Percentiles rank a stretch among this genome's conserved stretches.
Evolutionary conservation across 257 asterid species (phyloP).

Genomic region (Echites panduratus): DNA sequence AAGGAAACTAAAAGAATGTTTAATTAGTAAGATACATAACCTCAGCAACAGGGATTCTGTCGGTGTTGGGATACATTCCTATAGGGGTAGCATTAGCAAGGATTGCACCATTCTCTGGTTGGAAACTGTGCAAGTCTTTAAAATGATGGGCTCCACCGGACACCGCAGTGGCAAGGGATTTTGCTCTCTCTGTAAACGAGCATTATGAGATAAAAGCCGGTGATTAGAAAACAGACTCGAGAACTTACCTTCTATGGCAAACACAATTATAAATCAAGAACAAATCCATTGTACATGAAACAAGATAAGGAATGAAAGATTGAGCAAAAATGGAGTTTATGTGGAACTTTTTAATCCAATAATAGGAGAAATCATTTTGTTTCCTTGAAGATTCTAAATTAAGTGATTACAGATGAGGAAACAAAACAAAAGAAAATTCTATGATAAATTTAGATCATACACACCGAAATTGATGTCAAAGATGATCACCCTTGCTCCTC

Average conservation of each 20-base stretch:
- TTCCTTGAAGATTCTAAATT: not conserved
- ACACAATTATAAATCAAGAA: not conserved
- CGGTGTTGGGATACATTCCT: constrained; percentile 61
- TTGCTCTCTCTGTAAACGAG: constrained; percentile 42
- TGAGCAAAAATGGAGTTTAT: not conserved
- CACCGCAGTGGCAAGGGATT: constrained; percentile 50
- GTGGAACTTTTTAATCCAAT: not conserved
- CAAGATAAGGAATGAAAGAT: not conserved
- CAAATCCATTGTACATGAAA: not conserved
- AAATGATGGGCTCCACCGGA: constrained; percentile 46
- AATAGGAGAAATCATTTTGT: not conserved
- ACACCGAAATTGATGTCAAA: constrained; percentile 56
- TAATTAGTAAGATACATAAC: constrained; percentile 13
- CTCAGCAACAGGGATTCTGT: constrained; percentile 49
- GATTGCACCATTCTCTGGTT: constrained; percentile 54
- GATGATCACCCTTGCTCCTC: constrained; percentile 49
- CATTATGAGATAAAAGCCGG: not conserved
- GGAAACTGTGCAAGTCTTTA: constrained; percentile 33
- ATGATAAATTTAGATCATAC: not conserved
- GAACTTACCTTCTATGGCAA: not conserved
- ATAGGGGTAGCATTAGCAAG: constrained; percentile 70
- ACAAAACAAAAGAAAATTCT: not conserved
- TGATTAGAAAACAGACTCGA: not conserved
- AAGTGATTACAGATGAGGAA: not conserved
- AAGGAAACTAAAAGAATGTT: not conserved